Percentiles rank a stretch among this genome's conserved stretches.
Evolutionary conservation across 2,329 filamentous ascomycete genomes (phyloP).

Genomic region (Paracorniculantispora psalliotae): DNA sequence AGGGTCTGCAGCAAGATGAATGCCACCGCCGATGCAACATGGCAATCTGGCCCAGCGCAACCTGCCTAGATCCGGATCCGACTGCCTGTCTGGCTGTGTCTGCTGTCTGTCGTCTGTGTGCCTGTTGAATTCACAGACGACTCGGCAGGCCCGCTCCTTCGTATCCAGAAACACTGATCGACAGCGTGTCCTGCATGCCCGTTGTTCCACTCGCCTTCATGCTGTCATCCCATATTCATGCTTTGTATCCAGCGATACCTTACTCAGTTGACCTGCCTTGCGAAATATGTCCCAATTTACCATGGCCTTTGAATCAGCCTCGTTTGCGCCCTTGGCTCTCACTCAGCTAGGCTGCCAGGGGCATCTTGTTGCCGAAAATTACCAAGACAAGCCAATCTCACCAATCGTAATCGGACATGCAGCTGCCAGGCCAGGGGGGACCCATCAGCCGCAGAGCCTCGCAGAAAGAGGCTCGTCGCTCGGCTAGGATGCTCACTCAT

Average conservation of each 20-base stretch:
- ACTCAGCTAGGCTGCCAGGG: not conserved
- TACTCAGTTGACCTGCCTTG: not conserved
- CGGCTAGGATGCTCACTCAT: too few relatives aligned
- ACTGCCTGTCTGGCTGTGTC: too few relatives aligned
- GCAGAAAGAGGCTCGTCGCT: not conserved
- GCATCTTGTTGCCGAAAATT: not conserved
- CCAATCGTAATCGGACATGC: not conserved
- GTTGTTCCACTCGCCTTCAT: not conserved
- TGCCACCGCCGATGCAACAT: not conserved
- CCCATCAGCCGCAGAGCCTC: not conserved
- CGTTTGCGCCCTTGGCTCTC: not conserved
- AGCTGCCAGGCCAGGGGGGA: not conserved
- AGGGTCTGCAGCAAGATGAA: too few relatives aligned
- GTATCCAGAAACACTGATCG: constrained; percentile 7
- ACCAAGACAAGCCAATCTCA: not conserved
- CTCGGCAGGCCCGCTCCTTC: not conserved
- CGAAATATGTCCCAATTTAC: not conserved
- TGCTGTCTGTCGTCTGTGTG: too few relatives aligned
- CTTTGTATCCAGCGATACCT: too few relatives aligned
- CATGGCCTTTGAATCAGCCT: not conserved
- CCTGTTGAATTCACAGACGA: too few relatives aligned
- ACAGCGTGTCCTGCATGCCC: not conserved
- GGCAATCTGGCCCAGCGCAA: not conserved
- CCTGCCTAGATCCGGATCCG: not conserved
- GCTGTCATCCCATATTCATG: not conserved